phyloP scores from a whole-genome alignment of 2,329 filamentous ascomycete genomes.

The Cercospora sp. region DNA sequence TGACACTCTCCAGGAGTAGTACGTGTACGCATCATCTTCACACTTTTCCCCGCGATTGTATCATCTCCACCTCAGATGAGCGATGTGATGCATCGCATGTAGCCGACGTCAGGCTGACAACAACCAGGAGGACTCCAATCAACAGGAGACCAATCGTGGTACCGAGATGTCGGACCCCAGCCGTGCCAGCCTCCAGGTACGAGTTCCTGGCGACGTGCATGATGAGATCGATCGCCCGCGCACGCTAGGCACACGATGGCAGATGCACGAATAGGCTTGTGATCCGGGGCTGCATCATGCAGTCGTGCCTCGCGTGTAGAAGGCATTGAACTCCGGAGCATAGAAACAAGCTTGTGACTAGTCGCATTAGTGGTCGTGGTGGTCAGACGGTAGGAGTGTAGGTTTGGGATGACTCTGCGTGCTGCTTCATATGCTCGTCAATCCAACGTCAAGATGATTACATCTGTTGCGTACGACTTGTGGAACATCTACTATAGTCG shows the following conservation, averaged over 20 bases:
- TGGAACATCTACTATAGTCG: background rate
- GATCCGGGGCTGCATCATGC: background rate
- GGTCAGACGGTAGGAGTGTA: background rate
- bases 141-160: background rate
- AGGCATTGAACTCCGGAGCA: background rate
- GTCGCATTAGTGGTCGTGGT: background rate
- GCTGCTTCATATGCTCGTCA: background rate
- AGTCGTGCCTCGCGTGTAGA: background rate
- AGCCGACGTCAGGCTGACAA: constrained; percentile 1
- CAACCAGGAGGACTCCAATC: background rate
- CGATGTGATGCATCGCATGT: background rate
- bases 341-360: background rate
- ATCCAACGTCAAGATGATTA: constrained; percentile 13
- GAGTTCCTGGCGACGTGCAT: constrained; percentile 2
- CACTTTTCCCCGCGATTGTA: constrained; percentile 2
- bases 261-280: constrained; percentile 13
- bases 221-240: constrained; percentile 1
- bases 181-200: background rate
- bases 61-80: background rate
- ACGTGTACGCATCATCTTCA: background rate
- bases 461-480: background rate
- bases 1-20: background rate
- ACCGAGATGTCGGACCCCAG: constrained; percentile 2
- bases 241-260: background rate
- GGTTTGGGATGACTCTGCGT: background rate